Base-by-base conservation (phyloP, 2,329 filamentous ascomycete genomes). In the Cytospora leucostoma region DNA sequence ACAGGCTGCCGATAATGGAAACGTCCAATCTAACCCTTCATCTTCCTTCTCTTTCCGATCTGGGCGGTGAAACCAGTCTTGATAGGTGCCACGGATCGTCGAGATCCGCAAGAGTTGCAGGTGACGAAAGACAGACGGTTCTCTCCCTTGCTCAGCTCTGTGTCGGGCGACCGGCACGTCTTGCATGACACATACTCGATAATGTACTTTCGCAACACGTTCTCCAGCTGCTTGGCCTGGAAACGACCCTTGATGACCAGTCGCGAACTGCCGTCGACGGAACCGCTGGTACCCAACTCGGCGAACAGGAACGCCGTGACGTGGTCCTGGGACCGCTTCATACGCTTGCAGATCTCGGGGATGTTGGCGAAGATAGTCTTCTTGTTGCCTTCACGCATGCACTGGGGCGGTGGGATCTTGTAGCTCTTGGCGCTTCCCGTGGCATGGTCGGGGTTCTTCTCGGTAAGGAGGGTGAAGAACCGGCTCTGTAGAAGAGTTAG, bases 51-150 rank as follows among this genome's bases (percentile, higher is more conserved):
- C 90, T 97, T 97, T 78, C 95, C 95, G 78, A 99, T 91, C 82
- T 98, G 95, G 78, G 95, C 95, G 74, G 93, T 96, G 93, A 99
- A 99, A 93, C 95, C 95, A 67, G 93, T 97, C 89, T 99, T 99
- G 90, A 99, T 99, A 70, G 95, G 93, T 66, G 92, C 92, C 76
- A 98, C 94, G 74, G 88, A 93, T 76, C 93, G 90, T 79, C 94
- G 84, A 59, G 88, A 91, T 68, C 89, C 88, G 73, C 90, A 92
- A 64, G 88, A 90, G 81, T 95, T 97, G 88, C 94, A 97, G 65
- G 93, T 97, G 75, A 99, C 93, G 83, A 98, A 99, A 83, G 96
- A 97, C 68, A 99, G 84, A 82, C 95, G 91, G 84, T 98, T 99
- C 81, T 99, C 95, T 79, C 94, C 95, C 84, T 98, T 98, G 87